Evolutionary conservation across 73 alveolate species (phyloP).

Genomic region (Paramecium sexaurelia): DNA sequence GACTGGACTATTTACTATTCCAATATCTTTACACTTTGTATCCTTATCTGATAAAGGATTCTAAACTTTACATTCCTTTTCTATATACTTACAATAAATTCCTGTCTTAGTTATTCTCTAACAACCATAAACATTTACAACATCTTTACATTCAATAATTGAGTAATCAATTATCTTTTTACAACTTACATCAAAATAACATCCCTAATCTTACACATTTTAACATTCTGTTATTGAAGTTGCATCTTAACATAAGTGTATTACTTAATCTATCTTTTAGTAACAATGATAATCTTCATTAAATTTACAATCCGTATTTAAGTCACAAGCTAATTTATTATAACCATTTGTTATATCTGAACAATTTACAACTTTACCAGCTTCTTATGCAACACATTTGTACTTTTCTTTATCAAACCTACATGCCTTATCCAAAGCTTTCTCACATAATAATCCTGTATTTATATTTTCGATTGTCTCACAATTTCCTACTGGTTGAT

Average conservation of each 20-base stretch:
- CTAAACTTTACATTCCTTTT: neutral
- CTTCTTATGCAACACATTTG: neutral
- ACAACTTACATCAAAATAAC: neutral
- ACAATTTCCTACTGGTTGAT: neutral
- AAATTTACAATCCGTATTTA: neutral
- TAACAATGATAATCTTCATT: neutral
- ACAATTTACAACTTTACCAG: neutral
- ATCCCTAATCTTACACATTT: neutral
- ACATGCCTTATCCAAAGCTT: neutral
- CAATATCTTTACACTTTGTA: neutral
- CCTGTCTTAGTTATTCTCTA: neutral
- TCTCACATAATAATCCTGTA: neutral
- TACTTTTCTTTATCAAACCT: too few species aligned
- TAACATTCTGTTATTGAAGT: neutral
- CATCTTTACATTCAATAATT: neutral
- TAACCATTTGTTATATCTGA: neutral
- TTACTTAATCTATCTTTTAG: neutral
- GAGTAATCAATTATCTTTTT: neutral
- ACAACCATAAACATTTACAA: neutral
- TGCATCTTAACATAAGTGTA: neutral
- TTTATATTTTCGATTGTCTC: neutral
- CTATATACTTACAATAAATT: neutral
- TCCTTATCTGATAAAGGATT: neutral
- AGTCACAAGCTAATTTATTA: neutral
- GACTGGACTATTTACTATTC: neutral